Evolutionary conservation across 1,139 yeast genomes (phyloP).

Genomic region (Pichia sp.): DNA sequence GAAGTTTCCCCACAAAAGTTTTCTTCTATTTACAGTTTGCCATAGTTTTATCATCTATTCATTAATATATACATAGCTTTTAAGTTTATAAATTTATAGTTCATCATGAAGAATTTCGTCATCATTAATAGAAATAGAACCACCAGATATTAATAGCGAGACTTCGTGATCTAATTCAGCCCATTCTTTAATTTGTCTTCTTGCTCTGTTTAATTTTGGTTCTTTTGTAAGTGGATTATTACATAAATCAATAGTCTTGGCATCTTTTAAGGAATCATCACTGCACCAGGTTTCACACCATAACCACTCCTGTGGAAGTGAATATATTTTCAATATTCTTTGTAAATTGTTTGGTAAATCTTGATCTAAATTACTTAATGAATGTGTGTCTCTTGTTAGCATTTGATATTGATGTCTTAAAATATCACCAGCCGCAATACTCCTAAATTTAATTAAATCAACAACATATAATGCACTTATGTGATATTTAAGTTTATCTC

Average conservation of each 20-base stretch:
- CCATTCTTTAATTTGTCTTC: constrained; percentile 78
- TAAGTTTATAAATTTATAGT: not conserved
- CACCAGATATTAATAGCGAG: constrained; percentile 2
- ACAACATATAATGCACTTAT: constrained; percentile 82
- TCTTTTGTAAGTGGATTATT: constrained; percentile 78
- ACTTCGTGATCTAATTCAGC: constrained; percentile 51
- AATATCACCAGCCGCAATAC: constrained; percentile 65
- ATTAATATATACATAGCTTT: not conserved
- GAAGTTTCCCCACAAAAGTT: too few species aligned
- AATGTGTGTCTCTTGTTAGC: constrained; percentile 69
- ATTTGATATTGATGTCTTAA: constrained; percentile 83
- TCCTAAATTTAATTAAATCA: constrained; percentile 62
- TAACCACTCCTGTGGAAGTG: constrained; percentile 77
- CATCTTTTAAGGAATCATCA: constrained; percentile 50
- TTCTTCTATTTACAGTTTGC: too few species aligned
- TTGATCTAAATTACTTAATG: constrained; percentile 81
- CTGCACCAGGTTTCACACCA: constrained; percentile 96
- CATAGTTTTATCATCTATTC: not conserved
- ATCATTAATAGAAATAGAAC: too few species aligned
- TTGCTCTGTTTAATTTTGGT: constrained; percentile 65
- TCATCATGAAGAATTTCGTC: constrained; percentile 10
- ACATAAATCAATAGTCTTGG: constrained; percentile 78
- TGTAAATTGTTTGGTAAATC: constrained; percentile 89
- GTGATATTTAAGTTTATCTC: constrained; percentile 60
- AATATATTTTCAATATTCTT: constrained; percentile 53